These are phyloP conservation scores for Metroxylon sagu DNA, from an alignment of 176 grass and related monocot genomes.

Conservation along the genomic window DNA sequence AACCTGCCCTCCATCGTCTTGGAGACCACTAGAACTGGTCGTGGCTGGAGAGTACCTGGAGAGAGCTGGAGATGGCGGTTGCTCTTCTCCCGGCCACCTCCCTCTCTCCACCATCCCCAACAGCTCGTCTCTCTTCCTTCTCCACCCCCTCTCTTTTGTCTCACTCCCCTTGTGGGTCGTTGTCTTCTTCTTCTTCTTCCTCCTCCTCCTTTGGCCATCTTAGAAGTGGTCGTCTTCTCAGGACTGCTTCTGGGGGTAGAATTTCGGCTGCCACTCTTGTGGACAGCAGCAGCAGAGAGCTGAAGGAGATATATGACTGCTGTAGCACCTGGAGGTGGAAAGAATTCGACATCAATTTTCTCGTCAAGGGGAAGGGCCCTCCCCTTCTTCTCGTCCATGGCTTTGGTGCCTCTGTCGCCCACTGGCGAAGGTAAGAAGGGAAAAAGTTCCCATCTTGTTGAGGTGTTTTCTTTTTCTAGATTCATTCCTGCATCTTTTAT, in stretches of 20 bases:
- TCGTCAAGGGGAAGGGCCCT: conserved; percentile 57
- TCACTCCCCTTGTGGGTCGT: background rate
- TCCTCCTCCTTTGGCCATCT: background rate
- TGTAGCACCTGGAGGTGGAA: conserved; percentile 65
- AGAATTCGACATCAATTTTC: conserved; percentile 72
- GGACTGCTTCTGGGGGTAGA: conserved; percentile 10
- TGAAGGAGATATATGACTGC: conserved; percentile 51
- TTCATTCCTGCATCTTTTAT: background rate
- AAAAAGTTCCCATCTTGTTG: background rate
- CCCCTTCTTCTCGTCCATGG: conserved; percentile 85
- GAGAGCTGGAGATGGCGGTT: background rate
- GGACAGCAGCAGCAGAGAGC: background rate
- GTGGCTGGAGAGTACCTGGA: too few species aligned
- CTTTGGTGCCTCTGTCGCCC: conserved; percentile 77
- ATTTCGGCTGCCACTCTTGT: conserved; percentile 1
- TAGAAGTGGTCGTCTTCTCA: conserved; percentile 13
- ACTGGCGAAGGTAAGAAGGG: conserved; percentile 74
- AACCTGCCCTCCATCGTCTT: too few species aligned
- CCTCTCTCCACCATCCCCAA: background rate
- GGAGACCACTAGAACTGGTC: too few species aligned
- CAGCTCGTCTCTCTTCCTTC: background rate
- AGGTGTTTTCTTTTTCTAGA: background rate
- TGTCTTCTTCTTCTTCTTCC: background rate
- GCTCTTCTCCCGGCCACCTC: background rate
- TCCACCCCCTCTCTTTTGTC: background rate